Conservation (phyloP, 2,329 filamentous ascomycete species). For the Exophiala bonariae region DNA sequence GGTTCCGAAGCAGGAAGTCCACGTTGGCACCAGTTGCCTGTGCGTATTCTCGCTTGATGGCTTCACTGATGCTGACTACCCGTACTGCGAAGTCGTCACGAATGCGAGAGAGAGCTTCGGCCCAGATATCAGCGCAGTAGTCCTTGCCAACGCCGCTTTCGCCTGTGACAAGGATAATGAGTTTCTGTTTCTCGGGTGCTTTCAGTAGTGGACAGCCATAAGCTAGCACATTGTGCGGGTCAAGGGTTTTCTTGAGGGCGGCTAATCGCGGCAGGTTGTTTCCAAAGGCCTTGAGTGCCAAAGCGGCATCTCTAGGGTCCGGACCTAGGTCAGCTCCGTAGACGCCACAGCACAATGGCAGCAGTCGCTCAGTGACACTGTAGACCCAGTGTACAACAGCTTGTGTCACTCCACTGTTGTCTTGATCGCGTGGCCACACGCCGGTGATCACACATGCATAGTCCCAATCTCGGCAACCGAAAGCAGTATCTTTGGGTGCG, state of each 20-base stretch:
- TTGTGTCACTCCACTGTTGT: slow-evolving; percentile 43
- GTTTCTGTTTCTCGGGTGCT: slow-evolving; percentile 37
- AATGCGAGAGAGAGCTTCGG: slow-evolving; percentile 35
- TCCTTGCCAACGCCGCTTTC: slow-evolving; percentile 60
- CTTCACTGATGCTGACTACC: slow-evolving; percentile 58
- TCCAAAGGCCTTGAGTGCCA: slow-evolving; percentile 60
- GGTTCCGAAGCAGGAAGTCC: slow-evolving; percentile 51
- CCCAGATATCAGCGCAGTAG: slow-evolving; percentile 58
- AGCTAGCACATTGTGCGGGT: slow-evolving; percentile 54
- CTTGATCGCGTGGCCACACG: slow-evolving; percentile 58
- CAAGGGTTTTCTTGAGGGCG: slow-evolving; percentile 51
- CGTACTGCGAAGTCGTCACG: slow-evolving; percentile 38
- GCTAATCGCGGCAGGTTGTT: slow-evolving; percentile 52
- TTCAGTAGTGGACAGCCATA: slow-evolving; percentile 57
- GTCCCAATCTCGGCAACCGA: slow-evolving; percentile 64
- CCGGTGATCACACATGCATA: slow-evolving; percentile 66
- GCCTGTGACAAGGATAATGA: slow-evolving; percentile 58
- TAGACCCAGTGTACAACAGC: slow-evolving; percentile 58
- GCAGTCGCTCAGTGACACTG: slow-evolving; percentile 45
- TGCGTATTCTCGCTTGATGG: slow-evolving; percentile 59
- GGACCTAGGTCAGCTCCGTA: slow-evolving; percentile 65
- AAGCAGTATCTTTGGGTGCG: slow-evolving; percentile 51
- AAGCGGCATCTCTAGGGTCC: slow-evolving; percentile 55
- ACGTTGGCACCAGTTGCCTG: slow-evolving; percentile 49
- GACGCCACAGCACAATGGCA: slow-evolving; percentile 52